phyloP scores from a whole-genome alignment of 1,284 basidiomycete species.

The Heimioporus punctisporus region DNA sequence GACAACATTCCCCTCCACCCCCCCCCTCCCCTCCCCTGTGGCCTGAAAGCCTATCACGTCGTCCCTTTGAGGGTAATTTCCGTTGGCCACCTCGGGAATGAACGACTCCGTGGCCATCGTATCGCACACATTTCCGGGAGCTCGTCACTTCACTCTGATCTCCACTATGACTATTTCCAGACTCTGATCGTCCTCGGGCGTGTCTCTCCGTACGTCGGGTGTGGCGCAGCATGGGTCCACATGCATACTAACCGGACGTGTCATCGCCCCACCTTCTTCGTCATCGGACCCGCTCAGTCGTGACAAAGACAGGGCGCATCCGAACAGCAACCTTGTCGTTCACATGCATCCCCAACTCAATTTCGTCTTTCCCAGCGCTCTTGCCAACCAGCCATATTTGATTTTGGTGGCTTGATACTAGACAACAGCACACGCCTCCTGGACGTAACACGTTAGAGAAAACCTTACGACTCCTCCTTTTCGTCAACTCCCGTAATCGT shows the following conservation, averaged over 20 bases:
- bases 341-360: slow-evolving; percentile 6
- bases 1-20: too few relatives aligned
- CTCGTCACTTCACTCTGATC: too few relatives aligned
- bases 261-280: too few relatives aligned
- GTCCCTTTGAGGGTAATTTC: too few relatives aligned
- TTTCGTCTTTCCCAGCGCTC: slow-evolving; percentile 1
- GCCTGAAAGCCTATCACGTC: not conserved
- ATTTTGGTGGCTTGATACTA: slow-evolving; percentile 3
- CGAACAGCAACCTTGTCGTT: slow-evolving; percentile 7
- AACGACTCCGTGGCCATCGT: too few relatives aligned
- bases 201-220: slow-evolving; percentile 8
- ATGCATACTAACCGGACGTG: too few relatives aligned
- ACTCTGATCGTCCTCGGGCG: too few relatives aligned
- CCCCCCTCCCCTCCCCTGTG: too few relatives aligned
- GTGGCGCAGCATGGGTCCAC: slow-evolving; percentile 17
- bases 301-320: slow-evolving; percentile 6
- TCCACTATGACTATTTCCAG: too few relatives aligned
- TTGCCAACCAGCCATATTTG: not conserved
- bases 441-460: slow-evolving; percentile 17
- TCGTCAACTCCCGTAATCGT: slow-evolving; percentile 20
- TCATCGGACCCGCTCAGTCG: slow-evolving; percentile 4
- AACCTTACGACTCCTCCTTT: not conserved
- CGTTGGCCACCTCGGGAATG: too few relatives aligned
- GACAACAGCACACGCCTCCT: slow-evolving; percentile 3
- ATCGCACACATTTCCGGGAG: too few relatives aligned